These are phyloP conservation scores for Diaporthe eres DNA, from an alignment of 2,329 filamentous ascomycete species.

Conservation along the genomic window DNA sequence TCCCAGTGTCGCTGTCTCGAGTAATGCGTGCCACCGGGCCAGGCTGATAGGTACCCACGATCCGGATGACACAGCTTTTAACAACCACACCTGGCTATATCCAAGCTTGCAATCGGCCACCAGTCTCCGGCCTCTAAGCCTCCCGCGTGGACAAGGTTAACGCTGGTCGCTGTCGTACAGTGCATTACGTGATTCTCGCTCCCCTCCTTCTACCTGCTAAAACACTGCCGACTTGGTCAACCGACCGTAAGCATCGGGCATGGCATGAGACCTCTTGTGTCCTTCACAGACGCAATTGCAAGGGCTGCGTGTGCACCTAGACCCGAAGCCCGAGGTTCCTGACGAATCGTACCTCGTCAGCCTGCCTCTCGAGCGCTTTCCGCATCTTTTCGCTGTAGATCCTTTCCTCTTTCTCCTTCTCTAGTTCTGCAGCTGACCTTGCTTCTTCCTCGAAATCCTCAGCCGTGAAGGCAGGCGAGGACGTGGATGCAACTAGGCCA, in stretches of 20 bases:
- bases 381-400: conserved; percentile 81
- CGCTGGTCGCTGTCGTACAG: conserved; percentile 19
- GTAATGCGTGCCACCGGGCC: conserved; percentile 24
- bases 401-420: conserved; percentile 68
- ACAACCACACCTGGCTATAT: conserved; percentile 15
- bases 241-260: conserved; percentile 2
- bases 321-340: conserved; percentile 70
- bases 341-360: conserved; percentile 83
- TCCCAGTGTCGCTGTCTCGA: conserved; percentile 23
- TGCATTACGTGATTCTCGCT: not conserved
- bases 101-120: not conserved
- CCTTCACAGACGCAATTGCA: conserved; percentile 2
- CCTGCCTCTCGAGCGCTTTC: conserved; percentile 80
- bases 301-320: conserved; percentile 37
- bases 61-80: conserved; percentile 12
- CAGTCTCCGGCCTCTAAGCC: conserved; percentile 17
- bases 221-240: conserved; percentile 1
- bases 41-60: not conserved
- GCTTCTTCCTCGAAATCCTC: conserved; percentile 66
- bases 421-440: conserved; percentile 61
- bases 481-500: conserved; percentile 78
- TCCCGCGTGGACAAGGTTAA: conserved; percentile 17
- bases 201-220: not conserved
- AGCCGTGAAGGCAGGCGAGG: conserved; percentile 61
- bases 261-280: not conserved